A percentile compares a stretch with the other conserved stretches of the same genome.
These are phyloP conservation scores for Candida glaebosa DNA, from an alignment of 805 yeast species.

Conservation along the genomic window DNA sequence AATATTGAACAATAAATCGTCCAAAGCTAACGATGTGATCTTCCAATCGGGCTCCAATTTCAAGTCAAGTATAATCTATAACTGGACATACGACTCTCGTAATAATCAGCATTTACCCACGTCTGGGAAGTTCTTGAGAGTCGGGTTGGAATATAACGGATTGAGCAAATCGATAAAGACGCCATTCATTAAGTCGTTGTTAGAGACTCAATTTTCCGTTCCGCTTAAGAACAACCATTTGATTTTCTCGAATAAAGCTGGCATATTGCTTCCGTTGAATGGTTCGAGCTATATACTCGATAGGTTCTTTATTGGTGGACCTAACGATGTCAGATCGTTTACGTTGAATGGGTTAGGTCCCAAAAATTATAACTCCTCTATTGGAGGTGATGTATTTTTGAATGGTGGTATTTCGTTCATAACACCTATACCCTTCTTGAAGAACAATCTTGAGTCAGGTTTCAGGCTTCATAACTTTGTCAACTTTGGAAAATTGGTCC, in stretches of 20 bases:
- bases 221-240: constrained; percentile 15
- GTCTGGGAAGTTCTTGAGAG: constrained; percentile 34
- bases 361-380: constrained; percentile 43
- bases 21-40: constrained; percentile 28
- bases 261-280: constrained; percentile 24
- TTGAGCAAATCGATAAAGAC: constrained; percentile 21
- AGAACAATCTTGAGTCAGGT: constrained; percentile 33
- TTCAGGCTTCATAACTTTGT: constrained; percentile 48
- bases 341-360: constrained; percentile 53
- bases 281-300: constrained; percentile 40
- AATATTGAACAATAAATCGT: constrained; percentile 26
- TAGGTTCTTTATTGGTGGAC: constrained; percentile 56
- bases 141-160: constrained; percentile 36
- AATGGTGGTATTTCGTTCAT: constrained; percentile 46
- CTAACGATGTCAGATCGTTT: constrained; percentile 56
- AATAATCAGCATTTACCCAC: constrained; percentile 42
- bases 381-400: constrained; percentile 51
- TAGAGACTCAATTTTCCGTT: constrained; percentile 37
- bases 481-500: constrained; percentile 46
- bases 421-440: constrained; percentile 39
- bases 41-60: constrained; percentile 43
- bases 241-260: constrained; percentile 30
- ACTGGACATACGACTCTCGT: constrained; percentile 42
- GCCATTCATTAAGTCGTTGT: constrained; percentile 38
- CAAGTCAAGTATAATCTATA: constrained; percentile 42